Base-by-base conservation (phyloP, 371 early-diverging fungal genomes). In the Apophysomyces elegans region DNA sequence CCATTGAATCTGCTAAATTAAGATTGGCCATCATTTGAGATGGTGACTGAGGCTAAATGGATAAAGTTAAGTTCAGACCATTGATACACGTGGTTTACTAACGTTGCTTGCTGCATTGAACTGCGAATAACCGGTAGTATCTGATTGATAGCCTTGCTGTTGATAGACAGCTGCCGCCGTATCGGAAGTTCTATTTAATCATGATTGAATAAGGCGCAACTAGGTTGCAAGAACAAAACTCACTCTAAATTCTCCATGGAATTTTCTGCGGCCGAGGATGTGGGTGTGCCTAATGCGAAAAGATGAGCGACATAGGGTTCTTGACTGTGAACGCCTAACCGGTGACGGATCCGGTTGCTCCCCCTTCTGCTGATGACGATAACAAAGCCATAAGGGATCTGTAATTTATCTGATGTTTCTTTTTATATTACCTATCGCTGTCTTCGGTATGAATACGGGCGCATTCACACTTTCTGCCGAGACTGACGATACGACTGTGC, bases 381-480 rank as follows among this genome's bases (percentile, higher is more conserved):
- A 43, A 56, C 12, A 18, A 44, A 26, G 35, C 37, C 21, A 13
- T 62, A 43, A 61, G 41, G 11, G 58, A 8, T 7, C 8, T 36
- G 14, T 63, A 57, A 70, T 14, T 35, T 38, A 50, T 60, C n/a
- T 37, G 26, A 13, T 54, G n/a, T 18, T 46, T 26, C 32, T n/a
- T 37, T 26, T 39, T 21, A 7, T 21, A 38, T 39, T 70, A 82
- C 84, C 79, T 76, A 77, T 68, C 26, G 66, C 68, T 36, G 74
- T 67, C 75, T 83, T 88, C 18, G 91, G 90, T 32, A 88, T 80
- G 69, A 89, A 90, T 18, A 88, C 84, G 26, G 89, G 87, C 3
- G 89, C 89, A 70, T 86, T 80, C 45, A 88, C 75, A 58, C 81
- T 78, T 35, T 84, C 89, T 35, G 84, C 81, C 58, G 86, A 80